Evolutionary conservation across 805 yeast species (phyloP), one percentile per base, ranked within the genome.

Genomic region (Priceomyces haplophilus): DNA sequence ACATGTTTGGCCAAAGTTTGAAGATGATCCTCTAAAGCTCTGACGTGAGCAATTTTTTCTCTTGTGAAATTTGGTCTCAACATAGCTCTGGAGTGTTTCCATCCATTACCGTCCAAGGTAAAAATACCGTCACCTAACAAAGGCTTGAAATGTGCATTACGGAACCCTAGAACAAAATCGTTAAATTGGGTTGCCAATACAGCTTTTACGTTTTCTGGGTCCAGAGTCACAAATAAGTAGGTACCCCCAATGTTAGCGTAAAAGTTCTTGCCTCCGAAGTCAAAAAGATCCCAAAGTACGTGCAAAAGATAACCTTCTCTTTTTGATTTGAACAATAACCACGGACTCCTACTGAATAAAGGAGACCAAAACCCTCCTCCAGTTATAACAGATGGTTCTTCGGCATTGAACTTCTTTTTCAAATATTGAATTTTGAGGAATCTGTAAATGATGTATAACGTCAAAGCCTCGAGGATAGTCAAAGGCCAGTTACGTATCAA

Each of bases 41-140:
- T 54, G 13, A 68, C 72, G 42, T 69, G 73, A 6, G 72, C 63
- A 41, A 69, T 64, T 49, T 69, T 72, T 42, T 67, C 74, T 54
- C 72, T 57, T 10, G 72, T 67, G 48, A 69, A 69, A 47, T 69
- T 73, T 2, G 75, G 75, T 47, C 73, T 60, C 46, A 69, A 61
- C 74, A 69, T 64, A 16, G 72, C 61, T 45, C 75, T 50, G 7
- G 72, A 63, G 46, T 64, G 67, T 48, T 69, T 67, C 75, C 75
- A 69, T 7, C 73, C 75, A 43, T 56, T 59, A 16, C 65, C 64
- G 46, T 69, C 74, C 46, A 68, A 56, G 6, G 75, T 69, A 51
- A 69, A 69, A 34, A 69, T 67, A 17, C 75, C 75, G 45, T 69
- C 72, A 5, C 74, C 74, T 27, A 69, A 56, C 32, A 69, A 53